These are phyloP conservation scores for Xylaria flabelliformis DNA, from an alignment of 495 filamentous ascomycete genomes.

Conservation along the genomic window DNA sequence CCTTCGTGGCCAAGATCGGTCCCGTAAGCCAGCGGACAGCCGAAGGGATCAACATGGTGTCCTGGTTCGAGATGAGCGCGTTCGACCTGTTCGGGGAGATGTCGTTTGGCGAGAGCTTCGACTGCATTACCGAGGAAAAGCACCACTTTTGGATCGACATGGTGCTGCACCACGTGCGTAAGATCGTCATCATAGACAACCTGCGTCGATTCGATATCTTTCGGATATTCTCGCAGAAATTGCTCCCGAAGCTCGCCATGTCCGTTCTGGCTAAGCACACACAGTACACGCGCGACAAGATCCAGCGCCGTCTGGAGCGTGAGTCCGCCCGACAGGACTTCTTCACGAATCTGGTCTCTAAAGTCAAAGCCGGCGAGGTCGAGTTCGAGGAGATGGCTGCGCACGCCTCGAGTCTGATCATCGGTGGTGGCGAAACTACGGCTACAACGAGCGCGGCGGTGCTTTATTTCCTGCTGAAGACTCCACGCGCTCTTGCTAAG, in stretches of 20 bases:
- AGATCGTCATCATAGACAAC: conserved; percentile 27
- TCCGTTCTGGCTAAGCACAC: too few species aligned
- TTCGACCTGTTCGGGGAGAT: conserved; percentile 22
- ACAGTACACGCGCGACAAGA: too few species aligned
- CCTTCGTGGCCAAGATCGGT: conserved; percentile 12
- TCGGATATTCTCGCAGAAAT: too few species aligned
- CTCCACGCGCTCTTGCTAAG: neutral
- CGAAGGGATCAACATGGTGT: conserved; percentile 8
- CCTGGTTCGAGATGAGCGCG: conserved; percentile 20
- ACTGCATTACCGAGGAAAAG: conserved; percentile 4
- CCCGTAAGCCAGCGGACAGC: too few species aligned
- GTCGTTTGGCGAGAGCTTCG: conserved; percentile 20
- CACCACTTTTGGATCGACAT: conserved; percentile 21
- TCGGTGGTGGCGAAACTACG: conserved; percentile 41
- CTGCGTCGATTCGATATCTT: conserved; percentile 19
- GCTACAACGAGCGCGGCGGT: conserved; percentile 32
- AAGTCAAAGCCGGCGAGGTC: conserved; percentile 37
- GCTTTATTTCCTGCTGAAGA: conserved; percentile 32
- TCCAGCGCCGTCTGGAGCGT: too few species aligned
- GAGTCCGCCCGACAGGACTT: conserved; percentile 35
- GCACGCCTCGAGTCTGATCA: conserved; percentile 31
- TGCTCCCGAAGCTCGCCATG: too few species aligned
- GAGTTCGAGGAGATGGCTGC: conserved; percentile 32
- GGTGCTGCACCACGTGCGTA: conserved; percentile 10
- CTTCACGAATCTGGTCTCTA: conserved; percentile 31